A percentile compares a stretch with the other conserved stretches of the same genome.
phyloP scores from a whole-genome alignment of 148 eudicot species.

The Simmondsia chinensis region DNA sequence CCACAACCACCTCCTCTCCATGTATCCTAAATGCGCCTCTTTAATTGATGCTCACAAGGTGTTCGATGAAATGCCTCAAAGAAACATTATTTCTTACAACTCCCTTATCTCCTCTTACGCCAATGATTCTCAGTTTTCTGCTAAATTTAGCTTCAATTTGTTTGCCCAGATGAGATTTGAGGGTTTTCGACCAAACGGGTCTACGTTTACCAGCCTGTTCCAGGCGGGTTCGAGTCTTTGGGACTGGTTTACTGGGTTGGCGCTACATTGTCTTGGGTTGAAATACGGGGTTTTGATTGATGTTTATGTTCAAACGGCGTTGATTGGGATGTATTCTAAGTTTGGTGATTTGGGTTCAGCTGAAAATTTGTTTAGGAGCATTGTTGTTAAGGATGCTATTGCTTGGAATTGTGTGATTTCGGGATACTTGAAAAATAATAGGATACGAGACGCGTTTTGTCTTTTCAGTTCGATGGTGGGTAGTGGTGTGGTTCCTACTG shows the following conservation, averaged over 20 bases:
- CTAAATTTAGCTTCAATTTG: slow-evolving; percentile 20
- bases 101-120: slow-evolving; percentile 60
- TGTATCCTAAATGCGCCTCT: slow-evolving; percentile 64
- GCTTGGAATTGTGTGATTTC: slow-evolving; percentile 69
- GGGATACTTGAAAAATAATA: slow-evolving; percentile 51
- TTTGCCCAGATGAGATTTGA: slow-evolving; percentile 34
- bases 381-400: slow-evolving; percentile 34
- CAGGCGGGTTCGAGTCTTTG: slow-evolving; percentile 38
- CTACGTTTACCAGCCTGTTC: slow-evolving; percentile 53
- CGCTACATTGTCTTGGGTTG: slow-evolving; percentile 36
- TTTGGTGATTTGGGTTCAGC: slow-evolving; percentile 49
- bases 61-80: slow-evolving; percentile 80
- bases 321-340: slow-evolving; percentile 54
- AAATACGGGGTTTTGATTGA: slow-evolving; percentile 47
- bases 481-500: slow-evolving; percentile 36
- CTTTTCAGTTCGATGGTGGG: slow-evolving; percentile 42
- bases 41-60: slow-evolving; percentile 27
- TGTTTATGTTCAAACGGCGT: slow-evolving; percentile 44
- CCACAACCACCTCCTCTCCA: slow-evolving; percentile 56
- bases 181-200: slow-evolving; percentile 42
- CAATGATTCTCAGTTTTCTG: slow-evolving; percentile 24
- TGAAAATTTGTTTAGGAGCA: slow-evolving; percentile 27
- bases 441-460: slow-evolving; percentile 27
- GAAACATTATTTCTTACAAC: slow-evolving; percentile 63
- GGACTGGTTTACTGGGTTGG: slow-evolving; percentile 31